A percentile compares a stretch with the other conserved stretches of the same genome.
Evolutionary conservation across 2,329 filamentous ascomycete genomes (phyloP).

Genomic region (Ustilaginoidea virens): DNA sequence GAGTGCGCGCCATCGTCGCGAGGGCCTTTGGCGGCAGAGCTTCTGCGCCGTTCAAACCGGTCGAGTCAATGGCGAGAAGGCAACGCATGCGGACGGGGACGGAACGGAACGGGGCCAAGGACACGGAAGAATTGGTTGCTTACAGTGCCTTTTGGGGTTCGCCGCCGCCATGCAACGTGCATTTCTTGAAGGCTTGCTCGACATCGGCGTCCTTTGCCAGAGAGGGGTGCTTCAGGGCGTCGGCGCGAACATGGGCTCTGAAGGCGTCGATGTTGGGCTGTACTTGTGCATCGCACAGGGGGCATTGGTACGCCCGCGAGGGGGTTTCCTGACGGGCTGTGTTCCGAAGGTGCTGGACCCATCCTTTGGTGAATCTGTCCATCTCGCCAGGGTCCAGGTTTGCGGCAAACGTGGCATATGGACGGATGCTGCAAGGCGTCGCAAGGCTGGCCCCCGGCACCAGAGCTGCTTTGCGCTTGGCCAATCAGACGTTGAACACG

Average conservation of each 20-base stretch:
- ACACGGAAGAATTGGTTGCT: background rate
- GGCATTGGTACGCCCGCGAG: slow-evolving; percentile 8
- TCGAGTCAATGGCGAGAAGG: background rate
- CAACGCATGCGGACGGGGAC: no score
- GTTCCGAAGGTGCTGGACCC: slow-evolving; percentile 11
- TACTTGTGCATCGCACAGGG: slow-evolving; percentile 11
- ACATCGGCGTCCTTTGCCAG: slow-evolving; percentile 12
- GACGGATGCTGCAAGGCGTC: no score
- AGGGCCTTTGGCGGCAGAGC: background rate
- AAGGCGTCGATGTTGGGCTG: slow-evolving; percentile 12
- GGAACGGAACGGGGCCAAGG: no score
- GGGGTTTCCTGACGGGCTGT: slow-evolving; percentile 9
- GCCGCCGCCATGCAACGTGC: slow-evolving; percentile 6
- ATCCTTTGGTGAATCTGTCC: slow-evolving; percentile 8
- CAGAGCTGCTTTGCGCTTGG: no score
- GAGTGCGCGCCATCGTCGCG: background rate
- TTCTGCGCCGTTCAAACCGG: background rate
- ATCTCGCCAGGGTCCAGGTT: slow-evolving; percentile 2
- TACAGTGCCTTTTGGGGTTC: slow-evolving; percentile 1
- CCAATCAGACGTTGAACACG: no score
- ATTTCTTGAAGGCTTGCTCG: slow-evolving; percentile 10
- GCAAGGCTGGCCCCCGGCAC: no score
- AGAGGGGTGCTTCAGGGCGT: slow-evolving; percentile 8
- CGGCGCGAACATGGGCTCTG: slow-evolving; percentile 10
- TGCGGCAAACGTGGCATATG: background rate